phyloP scores from a whole-genome alignment of 306 rosid species.

The Fragaria ananassa region DNA sequence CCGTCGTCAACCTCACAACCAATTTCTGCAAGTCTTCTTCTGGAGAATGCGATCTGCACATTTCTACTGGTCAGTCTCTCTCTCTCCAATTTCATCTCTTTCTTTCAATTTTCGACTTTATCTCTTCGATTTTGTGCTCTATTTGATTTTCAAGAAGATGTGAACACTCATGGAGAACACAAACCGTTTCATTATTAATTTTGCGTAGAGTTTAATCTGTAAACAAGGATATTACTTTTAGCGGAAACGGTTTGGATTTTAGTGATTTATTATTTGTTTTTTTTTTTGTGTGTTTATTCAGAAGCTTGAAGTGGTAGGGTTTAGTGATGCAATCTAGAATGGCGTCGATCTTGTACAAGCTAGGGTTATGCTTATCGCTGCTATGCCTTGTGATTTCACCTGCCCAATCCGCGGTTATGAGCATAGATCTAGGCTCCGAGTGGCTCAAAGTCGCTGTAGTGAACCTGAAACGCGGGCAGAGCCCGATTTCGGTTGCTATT shows the following conservation, averaged over 20 bases:
- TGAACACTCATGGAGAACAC: not conserved
- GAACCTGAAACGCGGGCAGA: slow-evolving; percentile 87
- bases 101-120: not conserved
- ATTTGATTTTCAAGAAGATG: slow-evolving; percentile 5
- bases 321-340: slow-evolving; percentile 35
- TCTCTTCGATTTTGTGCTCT: not conserved
- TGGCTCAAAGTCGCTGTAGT: slow-evolving; percentile 92
- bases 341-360: slow-evolving; percentile 54
- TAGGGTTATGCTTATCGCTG: slow-evolving; percentile 37
- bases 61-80: slow-evolving; percentile 28
- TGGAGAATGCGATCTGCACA: slow-evolving; percentile 57
- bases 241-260: not conserved
- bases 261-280: slow-evolving; percentile 1
- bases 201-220: not conserved
- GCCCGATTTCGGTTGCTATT: slow-evolving; percentile 83
- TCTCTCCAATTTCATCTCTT: not conserved
- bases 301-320: slow-evolving; percentile 30
- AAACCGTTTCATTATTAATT: not conserved
- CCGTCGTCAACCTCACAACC: slow-evolving; percentile 32
- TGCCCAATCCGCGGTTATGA: slow-evolving; percentile 79
- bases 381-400: slow-evolving; percentile 44
- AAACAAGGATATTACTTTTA: no score
- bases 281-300: slow-evolving; percentile 28
- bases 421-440: slow-evolving; percentile 97
- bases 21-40: slow-evolving; percentile 11